Percentiles rank a stretch among this genome's conserved stretches.
These are phyloP conservation scores for Pelagomonas calceolata DNA, from an alignment of 108 stramenopile species.

Conservation along the genomic window DNA sequence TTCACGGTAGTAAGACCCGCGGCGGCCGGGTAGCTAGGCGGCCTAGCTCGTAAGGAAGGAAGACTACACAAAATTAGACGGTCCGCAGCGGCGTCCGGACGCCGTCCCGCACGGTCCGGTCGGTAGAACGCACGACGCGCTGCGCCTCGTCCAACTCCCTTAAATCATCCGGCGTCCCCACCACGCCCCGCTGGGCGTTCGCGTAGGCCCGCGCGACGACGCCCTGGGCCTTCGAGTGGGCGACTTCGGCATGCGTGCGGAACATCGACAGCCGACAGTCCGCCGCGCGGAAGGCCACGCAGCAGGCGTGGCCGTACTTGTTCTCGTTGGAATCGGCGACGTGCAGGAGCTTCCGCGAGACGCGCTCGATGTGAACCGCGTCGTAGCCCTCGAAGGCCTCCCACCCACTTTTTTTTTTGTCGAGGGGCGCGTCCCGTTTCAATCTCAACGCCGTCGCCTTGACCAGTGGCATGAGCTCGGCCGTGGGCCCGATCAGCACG, in stretches of 20 bases:
- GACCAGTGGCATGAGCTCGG: background rate
- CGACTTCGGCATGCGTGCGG: background rate
- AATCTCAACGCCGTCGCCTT: background rate
- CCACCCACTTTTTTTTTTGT: background rate
- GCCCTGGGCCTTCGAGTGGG: background rate
- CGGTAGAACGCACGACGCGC: too few relatives aligned
- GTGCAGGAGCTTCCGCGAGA: background rate
- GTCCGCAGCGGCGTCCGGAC: too few relatives aligned
- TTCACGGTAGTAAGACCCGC: too few relatives aligned
- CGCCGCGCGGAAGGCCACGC: background rate
- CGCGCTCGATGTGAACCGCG: background rate
- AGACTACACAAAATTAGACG: too few relatives aligned
- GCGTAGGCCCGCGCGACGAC: background rate
- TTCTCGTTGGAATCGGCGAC: background rate
- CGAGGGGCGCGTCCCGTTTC: background rate
- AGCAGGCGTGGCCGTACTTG: slow-evolving; percentile 1
- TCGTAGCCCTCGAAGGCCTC: background rate
- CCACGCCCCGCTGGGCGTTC: background rate
- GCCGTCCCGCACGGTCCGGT: too few relatives aligned
- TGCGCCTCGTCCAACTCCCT: background rate
- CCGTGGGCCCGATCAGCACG: background rate
- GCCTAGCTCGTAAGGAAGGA: too few relatives aligned
- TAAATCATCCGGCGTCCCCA: background rate
- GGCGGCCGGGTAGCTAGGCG: too few relatives aligned
- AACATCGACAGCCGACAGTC: background rate